phyloP scores from a whole-genome alignment of 2,329 filamentous ascomycete species.

The Tolypocladium inflatum region DNA sequence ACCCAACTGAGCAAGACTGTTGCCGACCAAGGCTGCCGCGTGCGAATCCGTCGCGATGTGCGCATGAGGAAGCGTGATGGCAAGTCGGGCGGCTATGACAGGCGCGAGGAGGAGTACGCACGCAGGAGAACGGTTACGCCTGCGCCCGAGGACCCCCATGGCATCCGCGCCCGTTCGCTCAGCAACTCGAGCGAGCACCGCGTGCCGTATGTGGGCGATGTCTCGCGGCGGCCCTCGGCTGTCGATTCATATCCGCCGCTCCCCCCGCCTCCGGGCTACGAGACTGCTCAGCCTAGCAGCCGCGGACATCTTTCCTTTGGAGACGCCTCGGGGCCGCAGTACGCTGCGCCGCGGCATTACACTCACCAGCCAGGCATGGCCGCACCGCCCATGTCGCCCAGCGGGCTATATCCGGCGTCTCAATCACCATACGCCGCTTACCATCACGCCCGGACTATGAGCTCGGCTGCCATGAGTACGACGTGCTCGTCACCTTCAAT shows the following conservation, averaged over 20 bases:
- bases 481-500: conserved; percentile 19
- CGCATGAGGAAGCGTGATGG: conserved; percentile 78
- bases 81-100: conserved; percentile 48
- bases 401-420: conserved; percentile 23
- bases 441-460: conserved; percentile 14
- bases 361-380: conserved; percentile 23
- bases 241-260: conserved; percentile 31
- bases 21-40: conserved; percentile 92
- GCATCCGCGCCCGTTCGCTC: conserved; percentile 44
- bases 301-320: conserved; percentile 25
- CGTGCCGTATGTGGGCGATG: conserved; percentile 28
- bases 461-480: conserved; percentile 17
- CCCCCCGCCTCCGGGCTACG: conserved; percentile 25
- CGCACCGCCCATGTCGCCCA: conserved; percentile 23
- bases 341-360: conserved; percentile 27
- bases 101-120: conserved; percentile 56
- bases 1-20: conserved; percentile 83
- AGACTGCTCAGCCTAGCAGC: conserved; percentile 13
- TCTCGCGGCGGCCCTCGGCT: conserved; percentile 36
- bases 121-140: conserved; percentile 26
- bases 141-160: conserved; percentile 20
- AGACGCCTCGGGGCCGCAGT: conserved; percentile 20
- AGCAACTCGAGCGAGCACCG: conserved; percentile 49
- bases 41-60: conserved; percentile 89
- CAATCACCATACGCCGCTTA: conserved; percentile 26